Base-by-base conservation (phyloP, 2,329 filamentous ascomycete species). In the Exophiala xenobiotica region DNA sequence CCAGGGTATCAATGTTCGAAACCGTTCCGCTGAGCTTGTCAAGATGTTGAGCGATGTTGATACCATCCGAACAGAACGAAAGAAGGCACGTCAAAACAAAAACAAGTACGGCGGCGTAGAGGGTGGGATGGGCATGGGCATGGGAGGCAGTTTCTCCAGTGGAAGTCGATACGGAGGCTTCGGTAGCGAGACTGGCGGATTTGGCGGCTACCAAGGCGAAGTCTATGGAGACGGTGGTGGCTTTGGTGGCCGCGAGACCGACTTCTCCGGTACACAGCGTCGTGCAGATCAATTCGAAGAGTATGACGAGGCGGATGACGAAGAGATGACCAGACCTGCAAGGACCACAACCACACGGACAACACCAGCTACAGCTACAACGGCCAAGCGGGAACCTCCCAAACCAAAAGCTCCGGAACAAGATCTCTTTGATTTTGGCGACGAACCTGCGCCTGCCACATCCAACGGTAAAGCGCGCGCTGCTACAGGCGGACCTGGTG, bases 201-300 rank as follows among this genome's bases (percentile, higher is more conserved):
- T 55, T 46, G 70, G 83, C 8, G 83, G 83, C 46, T 86, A 86
- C 61, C 86, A 83, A 46, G 81, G 84, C 60, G 80, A 80, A 43
- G 91, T 99, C 0, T 97, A 93, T 65, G 92, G 92, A n/a, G 92
- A 97, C 65, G 92, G 92, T 18, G 92, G 92, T 57, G 92, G 91
- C 12, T 96, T 95, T 63, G 90, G 91, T 35, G 90, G 91, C 2
- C 83, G 90, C 64, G 70, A 78, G 16, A 81, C 78, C 61, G 87
- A 89, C 45, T 95, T 87, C 72, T 79, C 83, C 52, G 84, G 88
- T 61, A 72, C 77, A 18, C 74, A 81, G 26, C 68, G 70, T 52
- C 77, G 85, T 51, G 76, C 78, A 49, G 90, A 95, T 59, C 82
- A 86, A 59, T 99, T 96, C 62, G 92, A 97, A 62, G 93, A 96